phyloP scores from a whole-genome alignment of 208 protist species.

The Phytomonas sp. region DNA sequence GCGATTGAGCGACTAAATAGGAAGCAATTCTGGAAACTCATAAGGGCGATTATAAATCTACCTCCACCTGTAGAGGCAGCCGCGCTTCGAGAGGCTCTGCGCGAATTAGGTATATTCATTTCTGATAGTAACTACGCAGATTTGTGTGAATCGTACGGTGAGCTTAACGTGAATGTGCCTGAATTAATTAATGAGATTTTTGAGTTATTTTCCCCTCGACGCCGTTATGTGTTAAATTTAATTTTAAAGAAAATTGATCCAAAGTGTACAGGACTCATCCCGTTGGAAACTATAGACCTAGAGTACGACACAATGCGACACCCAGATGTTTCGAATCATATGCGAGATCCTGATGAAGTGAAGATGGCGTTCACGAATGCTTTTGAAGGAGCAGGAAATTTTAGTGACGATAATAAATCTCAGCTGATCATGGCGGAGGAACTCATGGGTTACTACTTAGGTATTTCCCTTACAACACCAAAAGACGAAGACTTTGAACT shows the following conservation, averaged over 20 bases:
- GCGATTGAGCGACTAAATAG: slow-evolving; percentile 51
- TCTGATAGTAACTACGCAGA: slow-evolving; percentile 42
- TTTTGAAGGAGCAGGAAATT: slow-evolving; percentile 25
- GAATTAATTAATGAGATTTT: slow-evolving; percentile 23
- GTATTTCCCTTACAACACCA: slow-evolving; percentile 38
- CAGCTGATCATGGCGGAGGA: slow-evolving; percentile 38
- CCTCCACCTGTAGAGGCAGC: slow-evolving; percentile 15
- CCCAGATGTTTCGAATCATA: slow-evolving; percentile 39
- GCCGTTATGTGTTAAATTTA: slow-evolving; percentile 54
- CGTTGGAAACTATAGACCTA: slow-evolving; percentile 25
- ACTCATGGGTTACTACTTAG: slow-evolving; percentile 56
- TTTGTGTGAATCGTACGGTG: slow-evolving; percentile 24
- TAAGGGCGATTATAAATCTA: slow-evolving; percentile 26
- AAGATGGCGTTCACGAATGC: background rate
- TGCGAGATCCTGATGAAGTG: slow-evolving; percentile 34
- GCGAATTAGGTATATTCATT: slow-evolving; percentile 53
- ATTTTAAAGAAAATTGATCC: slow-evolving; percentile 55
- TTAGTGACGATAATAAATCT: slow-evolving; percentile 15
- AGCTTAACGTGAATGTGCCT: background rate
- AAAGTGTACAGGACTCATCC: slow-evolving; percentile 30
- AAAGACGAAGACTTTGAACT: slow-evolving; percentile 77
- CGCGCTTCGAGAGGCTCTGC: slow-evolving; percentile 52
- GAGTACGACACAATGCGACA: slow-evolving; percentile 74
- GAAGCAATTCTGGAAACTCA: slow-evolving; percentile 61
- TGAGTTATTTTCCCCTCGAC: slow-evolving; percentile 32